Conservation (phyloP, 169 alveolate genomes). For the Plasmodium reichenowi region DNA sequence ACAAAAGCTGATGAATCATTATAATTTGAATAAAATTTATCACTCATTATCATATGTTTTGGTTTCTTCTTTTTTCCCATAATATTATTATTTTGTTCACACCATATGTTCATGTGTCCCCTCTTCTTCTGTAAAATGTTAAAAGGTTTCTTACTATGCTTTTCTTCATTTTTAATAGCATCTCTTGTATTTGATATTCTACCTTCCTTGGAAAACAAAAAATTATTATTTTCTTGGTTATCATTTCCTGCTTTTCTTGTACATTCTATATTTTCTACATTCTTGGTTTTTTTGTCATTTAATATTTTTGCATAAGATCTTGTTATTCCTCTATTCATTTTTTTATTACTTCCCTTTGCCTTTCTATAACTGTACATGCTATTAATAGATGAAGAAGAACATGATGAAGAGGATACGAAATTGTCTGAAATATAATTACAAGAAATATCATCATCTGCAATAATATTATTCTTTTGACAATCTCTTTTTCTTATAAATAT, state of each 20-base stretch:
- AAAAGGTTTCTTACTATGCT: background rate
- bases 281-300: constrained; percentile 2
- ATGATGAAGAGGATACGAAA: background rate
- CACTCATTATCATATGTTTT: no score
- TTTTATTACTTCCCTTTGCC: background rate
- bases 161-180: background rate
- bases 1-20: no score
- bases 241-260: background rate
- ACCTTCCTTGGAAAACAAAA: background rate
- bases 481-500: background rate
- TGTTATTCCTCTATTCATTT: constrained; percentile 31
- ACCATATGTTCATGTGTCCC: no score
- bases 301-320: constrained; percentile 38
- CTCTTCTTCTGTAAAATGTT: no score
- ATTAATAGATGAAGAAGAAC: constrained; percentile 17
- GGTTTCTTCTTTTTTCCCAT: no score
- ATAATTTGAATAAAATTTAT: no score
- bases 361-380: constrained; percentile 41
- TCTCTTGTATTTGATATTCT: background rate
- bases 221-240: background rate
- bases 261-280: background rate
- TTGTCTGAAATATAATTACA: constrained; percentile 6
- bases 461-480: background rate
- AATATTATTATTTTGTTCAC: no score
- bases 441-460: background rate